Percentiles rank a stretch among this genome's conserved stretches.
These are phyloP conservation scores for Gracilaria gracilis DNA, from an alignment of 23 red algal species.

Conservation along the genomic window DNA sequence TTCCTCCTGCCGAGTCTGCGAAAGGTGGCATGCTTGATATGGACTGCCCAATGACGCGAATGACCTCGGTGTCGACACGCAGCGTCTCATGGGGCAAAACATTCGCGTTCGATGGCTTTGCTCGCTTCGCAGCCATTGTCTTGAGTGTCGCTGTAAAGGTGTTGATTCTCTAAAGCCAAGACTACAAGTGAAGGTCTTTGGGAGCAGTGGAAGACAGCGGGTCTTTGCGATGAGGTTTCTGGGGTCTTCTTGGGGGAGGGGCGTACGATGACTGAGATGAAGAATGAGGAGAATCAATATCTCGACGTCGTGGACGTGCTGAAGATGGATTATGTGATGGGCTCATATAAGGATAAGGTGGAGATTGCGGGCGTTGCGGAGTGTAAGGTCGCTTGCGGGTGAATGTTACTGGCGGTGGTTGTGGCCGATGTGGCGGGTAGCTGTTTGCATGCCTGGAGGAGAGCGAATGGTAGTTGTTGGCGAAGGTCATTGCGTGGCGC, in stretches of 20 bases:
- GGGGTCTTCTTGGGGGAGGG: neutral
- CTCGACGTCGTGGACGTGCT: neutral
- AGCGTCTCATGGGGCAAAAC: neutral
- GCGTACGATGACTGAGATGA: neutral
- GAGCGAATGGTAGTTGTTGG: too few species aligned
- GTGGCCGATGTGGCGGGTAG: neutral
- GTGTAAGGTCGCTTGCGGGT: neutral
- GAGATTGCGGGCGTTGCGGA: neutral
- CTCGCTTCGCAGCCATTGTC: neutral
- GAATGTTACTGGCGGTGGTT: neutral
- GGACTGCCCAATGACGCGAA: conserved; percentile 64
- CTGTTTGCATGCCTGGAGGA: neutral
- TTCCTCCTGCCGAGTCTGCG: conserved; percentile 53
- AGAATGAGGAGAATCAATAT: neutral
- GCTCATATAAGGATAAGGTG: neutral
- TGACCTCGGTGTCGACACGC: conserved; percentile 24
- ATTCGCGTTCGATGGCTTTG: neutral
- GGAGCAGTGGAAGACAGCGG: too few species aligned
- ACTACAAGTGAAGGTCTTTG: too few species aligned
- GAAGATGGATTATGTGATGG: neutral
- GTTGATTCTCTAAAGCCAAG: neutral
- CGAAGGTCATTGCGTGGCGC: too few species aligned
- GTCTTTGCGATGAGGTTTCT: too few species aligned
- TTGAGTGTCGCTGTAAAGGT: neutral
- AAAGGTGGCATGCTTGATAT: conserved; percentile 58